Base-by-base conservation (phyloP, 352 stramenopile genomes). In the Pythium monospermum region DNA sequence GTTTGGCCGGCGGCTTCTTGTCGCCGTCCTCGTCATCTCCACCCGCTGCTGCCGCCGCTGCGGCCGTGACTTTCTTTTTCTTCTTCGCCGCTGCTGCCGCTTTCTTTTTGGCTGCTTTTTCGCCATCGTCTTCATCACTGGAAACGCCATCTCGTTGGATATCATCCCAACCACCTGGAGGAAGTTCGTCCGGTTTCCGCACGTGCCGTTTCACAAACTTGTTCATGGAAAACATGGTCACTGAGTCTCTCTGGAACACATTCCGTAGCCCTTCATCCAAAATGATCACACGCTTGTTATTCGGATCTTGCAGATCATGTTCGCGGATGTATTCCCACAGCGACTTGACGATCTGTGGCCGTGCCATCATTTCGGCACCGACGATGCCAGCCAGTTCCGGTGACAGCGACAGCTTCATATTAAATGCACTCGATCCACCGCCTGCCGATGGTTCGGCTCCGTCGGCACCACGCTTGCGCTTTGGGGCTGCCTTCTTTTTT, bases 291-390 rank as follows among this genome's bases (percentile, higher is more conserved):
- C 92, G 83, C 65, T 95, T 96, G 62, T 99, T 95, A 26, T 83
- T 81, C 6, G 96, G 95, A 69, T 98, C 94, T 68, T 99, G 96
- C 30, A 99, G 75, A 22, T 95, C 64, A 56, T 99, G 76, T 48
- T 96, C 87, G 41, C 83, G 85, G 47, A 99, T 98, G 65, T 99
- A 98, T 43, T 95, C 85, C 96, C 96, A 99, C 2, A 99, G 50
- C n/a, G 71, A 68, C 61, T 98, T 98, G 28, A 98, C 91, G 31
- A 98, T 85, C 53, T 98, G 87, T 7, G 91, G 91, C 2, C 94
- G 73, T 2, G 90, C 84, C 82, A 95, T 94, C 32, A 73, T 69
- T 3, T 94, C 81, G 0, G 75, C 73, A 27, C 89, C 79, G 1
- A 96, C 76, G n/a, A 98, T 77, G 18, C 59, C 54, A 18, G 76